These are phyloP conservation scores for Saccharomyces eubayanus DNA, from an alignment of 805 yeast species.

Conservation along the genomic window DNA sequence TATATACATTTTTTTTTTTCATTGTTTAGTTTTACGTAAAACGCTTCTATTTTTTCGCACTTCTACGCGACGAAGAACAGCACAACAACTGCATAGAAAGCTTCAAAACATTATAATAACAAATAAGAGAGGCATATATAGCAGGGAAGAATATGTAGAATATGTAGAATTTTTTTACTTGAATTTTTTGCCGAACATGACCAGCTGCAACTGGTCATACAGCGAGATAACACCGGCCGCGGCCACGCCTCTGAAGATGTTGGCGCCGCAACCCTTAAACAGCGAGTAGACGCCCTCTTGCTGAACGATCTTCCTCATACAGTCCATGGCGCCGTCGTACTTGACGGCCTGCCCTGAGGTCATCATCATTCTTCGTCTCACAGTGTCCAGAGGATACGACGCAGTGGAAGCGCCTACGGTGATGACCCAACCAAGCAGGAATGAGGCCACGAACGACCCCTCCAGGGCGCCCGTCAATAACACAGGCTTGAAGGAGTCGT, in stretches of 20 bases:
- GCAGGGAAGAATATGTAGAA: not conserved
- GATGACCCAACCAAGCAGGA: conserved; percentile 95
- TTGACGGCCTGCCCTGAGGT: conserved; percentile 98
- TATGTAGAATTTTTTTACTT: conserved; percentile 32
- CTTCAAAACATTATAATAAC: not conserved
- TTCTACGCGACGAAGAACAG: not conserved
- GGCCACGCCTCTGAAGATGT: conserved; percentile 99
- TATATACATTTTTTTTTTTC: not conserved
- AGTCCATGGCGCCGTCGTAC: conserved; percentile 91
- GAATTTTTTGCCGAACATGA: conserved; percentile 94
- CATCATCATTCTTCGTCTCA: conserved; percentile 99
- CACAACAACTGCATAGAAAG: not conserved
- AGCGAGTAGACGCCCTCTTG: conserved; percentile 89
- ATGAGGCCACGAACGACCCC: conserved; percentile 90
- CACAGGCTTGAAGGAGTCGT: conserved; percentile 94
- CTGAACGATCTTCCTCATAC: conserved; percentile 84
- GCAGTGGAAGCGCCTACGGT: conserved; percentile 98
- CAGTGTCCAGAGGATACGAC: conserved; percentile 97
- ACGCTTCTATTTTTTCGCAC: not conserved
- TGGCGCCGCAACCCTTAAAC: conserved; percentile 99
- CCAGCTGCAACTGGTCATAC: conserved; percentile 94
- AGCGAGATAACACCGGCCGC: conserved; percentile 98
- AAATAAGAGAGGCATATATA: not conserved
- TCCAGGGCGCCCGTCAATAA: conserved; percentile 89
- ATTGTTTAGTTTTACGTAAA: not conserved